phyloP scores from a whole-genome alignment of 2,329 filamentous ascomycete genomes.

The Cordyceps cateniannulata region DNA sequence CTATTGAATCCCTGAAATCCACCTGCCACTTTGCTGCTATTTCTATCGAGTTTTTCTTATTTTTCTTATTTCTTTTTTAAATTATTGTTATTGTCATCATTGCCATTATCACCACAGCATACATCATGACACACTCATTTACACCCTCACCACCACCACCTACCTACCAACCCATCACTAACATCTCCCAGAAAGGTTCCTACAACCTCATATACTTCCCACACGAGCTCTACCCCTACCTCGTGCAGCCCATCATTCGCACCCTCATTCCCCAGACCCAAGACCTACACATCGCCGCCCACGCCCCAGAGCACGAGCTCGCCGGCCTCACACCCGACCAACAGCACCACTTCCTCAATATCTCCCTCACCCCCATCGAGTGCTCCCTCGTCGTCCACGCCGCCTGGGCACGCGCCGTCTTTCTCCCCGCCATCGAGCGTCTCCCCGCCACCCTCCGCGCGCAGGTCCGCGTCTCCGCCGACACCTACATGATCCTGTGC shows the following conservation, averaged over 20 bases:
- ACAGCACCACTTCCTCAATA: constrained; percentile 80
- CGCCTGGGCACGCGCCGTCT: constrained; percentile 65
- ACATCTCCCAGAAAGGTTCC: constrained; percentile 64
- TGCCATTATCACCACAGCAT: background rate
- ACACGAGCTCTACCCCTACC: constrained; percentile 65
- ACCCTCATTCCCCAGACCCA: constrained; percentile 65
- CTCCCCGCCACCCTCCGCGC: constrained; percentile 47
- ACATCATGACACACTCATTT: background rate
- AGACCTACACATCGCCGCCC: constrained; percentile 28
- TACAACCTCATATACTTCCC: constrained; percentile 90
- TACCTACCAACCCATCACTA: background rate
- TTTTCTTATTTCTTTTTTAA: too few relatives aligned
- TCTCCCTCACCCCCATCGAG: constrained; percentile 87
- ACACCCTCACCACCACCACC: background rate
- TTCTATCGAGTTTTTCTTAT: too few relatives aligned
- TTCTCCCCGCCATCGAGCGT: constrained; percentile 61
- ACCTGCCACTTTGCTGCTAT: too few relatives aligned
- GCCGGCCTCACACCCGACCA: constrained; percentile 44
- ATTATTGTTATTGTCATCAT: background rate
- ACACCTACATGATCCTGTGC: constrained; percentile 82
- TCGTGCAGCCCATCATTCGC: constrained; percentile 81
- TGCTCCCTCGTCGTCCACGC: constrained; percentile 87
- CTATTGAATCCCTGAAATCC: background rate
- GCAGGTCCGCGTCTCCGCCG: constrained; percentile 67
- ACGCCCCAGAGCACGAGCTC: constrained; percentile 30